Base-by-base conservation (phyloP, 192 early-diverging fungal genomes). In the Funneliformis mosseae region DNA sequence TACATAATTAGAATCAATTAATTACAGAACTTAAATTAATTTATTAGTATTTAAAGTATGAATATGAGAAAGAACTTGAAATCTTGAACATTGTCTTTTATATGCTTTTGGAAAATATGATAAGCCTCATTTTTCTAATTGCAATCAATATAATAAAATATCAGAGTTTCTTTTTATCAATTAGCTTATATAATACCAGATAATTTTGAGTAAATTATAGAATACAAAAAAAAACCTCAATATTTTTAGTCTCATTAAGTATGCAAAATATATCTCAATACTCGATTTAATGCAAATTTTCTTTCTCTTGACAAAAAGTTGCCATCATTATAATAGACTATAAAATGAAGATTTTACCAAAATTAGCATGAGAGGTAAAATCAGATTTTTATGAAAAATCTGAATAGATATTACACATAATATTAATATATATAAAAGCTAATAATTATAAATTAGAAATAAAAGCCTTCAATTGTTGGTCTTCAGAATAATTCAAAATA, bases 271-370 rank as follows among this genome's bases (percentile, higher is more conserved):
- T 71, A 71, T 18, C 42, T 71, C 4, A 71, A 71, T 46, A 9
- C 39, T 46, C 45, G 46, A 71, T 71, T 46, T 71, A 71, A 71
- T 46, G 69, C 45, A 42, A 12, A 6, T 9, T 71, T 71, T 25
- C 39, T 46, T 45, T 4, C 3, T 46, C 25, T 71, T 5, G 69
- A 71, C 12, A 6, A 46, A 71, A 46, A 71, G n/a, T 8, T 45
- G 45, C 69, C 14, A 71, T 71, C 46, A 46, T 71, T 46, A 46
- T 71, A 42, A 23, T 33, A 23, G 45, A 71, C 43, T 71, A 71
- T 71, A 71, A 71, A 46, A 71, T 71, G 69, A 46, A 71, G 46
- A 71, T 71, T 46, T 12, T 71, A 21, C 14, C 45, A 4, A 33
- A 71, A 71, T 46, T 18, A 71, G 45, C 69, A 23, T 11, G 9